These are phyloP conservation scores for Aspergillus puulaauensis DNA, from an alignment of 2,329 filamentous ascomycete genomes.

Conservation along the genomic window DNA sequence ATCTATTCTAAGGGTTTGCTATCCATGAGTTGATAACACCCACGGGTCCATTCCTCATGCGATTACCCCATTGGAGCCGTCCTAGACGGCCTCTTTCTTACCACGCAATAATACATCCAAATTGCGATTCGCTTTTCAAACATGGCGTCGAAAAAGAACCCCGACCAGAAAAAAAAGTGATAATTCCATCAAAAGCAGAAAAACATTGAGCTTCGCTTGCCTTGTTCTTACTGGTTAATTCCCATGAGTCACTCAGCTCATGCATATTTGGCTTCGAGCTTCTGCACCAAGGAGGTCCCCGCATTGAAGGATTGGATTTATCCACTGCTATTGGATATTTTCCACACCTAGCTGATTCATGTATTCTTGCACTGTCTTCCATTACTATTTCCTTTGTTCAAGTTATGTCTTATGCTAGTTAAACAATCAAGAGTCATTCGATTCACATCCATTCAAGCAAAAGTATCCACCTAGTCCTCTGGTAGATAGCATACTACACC, in stretches of 20 bases:
- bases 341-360: too few species aligned
- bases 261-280: background rate
- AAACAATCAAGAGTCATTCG: background rate
- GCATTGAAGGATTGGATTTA: conserved; percentile 2
- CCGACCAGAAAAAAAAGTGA: background rate
- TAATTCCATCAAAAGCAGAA: background rate
- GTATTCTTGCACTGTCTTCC: background rate
- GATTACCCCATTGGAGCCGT: background rate
- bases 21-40: conserved; percentile 2
- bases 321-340: background rate
- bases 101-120: background rate
- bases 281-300: background rate
- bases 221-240: conserved; percentile 4
- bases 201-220: background rate
- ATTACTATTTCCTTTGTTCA: background rate
- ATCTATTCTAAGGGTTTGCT: conserved; percentile 6
- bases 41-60: background rate
- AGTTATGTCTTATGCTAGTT: background rate
- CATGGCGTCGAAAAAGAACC: background rate
- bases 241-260: conserved; percentile 7
- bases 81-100: background rate
- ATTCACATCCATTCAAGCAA: background rate
- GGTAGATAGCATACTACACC: too few species aligned
- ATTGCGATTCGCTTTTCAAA: background rate
- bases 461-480: background rate